Conservation (phyloP, 257 asterid species). For the Coffea canephora region DNA sequence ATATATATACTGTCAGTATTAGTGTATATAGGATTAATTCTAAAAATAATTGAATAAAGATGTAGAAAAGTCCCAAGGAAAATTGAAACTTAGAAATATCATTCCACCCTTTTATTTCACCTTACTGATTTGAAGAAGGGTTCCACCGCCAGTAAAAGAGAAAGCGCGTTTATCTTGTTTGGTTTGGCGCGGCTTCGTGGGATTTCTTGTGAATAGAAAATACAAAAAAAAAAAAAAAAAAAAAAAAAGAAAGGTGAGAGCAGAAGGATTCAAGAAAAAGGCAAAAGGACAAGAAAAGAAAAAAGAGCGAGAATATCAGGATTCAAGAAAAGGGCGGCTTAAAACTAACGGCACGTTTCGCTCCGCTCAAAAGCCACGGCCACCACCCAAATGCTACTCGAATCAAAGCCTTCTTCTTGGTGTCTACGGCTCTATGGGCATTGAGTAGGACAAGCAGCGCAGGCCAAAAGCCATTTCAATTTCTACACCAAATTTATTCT, state of each 20-base stretch:
- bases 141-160: no score
- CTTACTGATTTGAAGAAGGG: no score
- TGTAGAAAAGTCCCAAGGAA: no score
- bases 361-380: constrained; percentile 35
- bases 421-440: background rate
- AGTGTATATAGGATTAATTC: no score
- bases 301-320: background rate
- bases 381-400: background rate
- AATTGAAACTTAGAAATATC: no score
- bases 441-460: background rate
- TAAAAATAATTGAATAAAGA: no score
- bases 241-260: background rate
- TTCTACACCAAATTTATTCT: background rate
- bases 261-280: constrained; percentile 9
- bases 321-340: constrained; percentile 26
- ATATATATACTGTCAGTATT: no score
- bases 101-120: no score
- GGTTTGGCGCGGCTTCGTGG: no score
- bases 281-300: background rate
- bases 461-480: background rate
- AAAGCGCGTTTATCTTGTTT: no score
- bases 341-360: constrained; percentile 34
- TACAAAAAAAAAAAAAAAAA: background rate
- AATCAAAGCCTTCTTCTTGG: background rate
- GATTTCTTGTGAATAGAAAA: no score